These are phyloP conservation scores for Phytophthora capsici DNA, from an alignment of 352 stramenopile genomes.

Conservation along the genomic window DNA sequence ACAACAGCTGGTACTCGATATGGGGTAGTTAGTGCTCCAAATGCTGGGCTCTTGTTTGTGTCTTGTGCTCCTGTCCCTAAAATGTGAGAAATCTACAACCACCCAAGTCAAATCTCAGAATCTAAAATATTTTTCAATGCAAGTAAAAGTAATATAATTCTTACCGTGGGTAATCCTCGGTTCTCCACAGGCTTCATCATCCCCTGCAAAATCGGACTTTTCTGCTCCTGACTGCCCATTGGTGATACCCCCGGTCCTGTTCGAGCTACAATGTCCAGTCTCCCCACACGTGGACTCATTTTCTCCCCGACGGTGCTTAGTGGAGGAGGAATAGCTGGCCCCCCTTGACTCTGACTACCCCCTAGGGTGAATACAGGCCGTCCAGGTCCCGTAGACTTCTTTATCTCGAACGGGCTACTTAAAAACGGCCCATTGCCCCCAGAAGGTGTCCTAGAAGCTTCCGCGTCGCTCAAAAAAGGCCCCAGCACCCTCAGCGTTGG, in stretches of 20 bases:
- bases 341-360: conserved; percentile 8
- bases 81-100: conserved; percentile 32
- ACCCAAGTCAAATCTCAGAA: neutral
- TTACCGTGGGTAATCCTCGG: conserved; percentile 40
- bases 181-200: conserved; percentile 31
- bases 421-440: conserved; percentile 3
- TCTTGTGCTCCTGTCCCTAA: conserved; percentile 24
- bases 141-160: too few species aligned
- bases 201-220: conserved; percentile 33
- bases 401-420: conserved; percentile 24
- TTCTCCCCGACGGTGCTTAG: conserved; percentile 18
- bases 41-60: conserved; percentile 14
- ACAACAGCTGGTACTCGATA: conserved; percentile 14
- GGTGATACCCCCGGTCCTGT: conserved; percentile 7
- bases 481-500: conserved; percentile 11
- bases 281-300: conserved; percentile 24
- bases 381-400: conserved; percentile 5
- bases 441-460: conserved; percentile 12
- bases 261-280: conserved; percentile 17
- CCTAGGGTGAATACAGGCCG: conserved; percentile 23
- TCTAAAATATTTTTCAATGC: too few species aligned
- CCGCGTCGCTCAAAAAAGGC: conserved; percentile 23
- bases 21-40: conserved; percentile 27
- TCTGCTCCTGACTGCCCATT: conserved; percentile 34
- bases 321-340: conserved; percentile 9